Evolutionary conservation across 495 filamentous ascomycete species (phyloP).

Genomic region (Penicillium atrosanguineum): DNA sequence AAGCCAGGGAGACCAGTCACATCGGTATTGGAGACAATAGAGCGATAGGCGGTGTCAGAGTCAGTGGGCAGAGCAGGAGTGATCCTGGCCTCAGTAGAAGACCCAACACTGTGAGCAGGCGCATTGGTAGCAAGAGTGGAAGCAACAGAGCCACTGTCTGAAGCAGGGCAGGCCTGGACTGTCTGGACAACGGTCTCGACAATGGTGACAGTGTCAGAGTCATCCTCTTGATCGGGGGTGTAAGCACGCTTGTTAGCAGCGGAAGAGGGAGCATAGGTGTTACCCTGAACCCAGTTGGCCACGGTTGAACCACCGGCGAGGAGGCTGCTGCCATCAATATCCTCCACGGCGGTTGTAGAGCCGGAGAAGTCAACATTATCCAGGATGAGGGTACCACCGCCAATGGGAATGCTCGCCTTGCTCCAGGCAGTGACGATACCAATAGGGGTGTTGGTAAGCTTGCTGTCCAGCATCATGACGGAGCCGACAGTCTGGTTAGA

Average conservation of each 20-base stretch:
- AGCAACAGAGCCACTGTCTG: neutral
- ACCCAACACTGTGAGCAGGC: neutral
- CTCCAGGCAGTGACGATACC: conserved; percentile 72
- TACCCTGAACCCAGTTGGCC: conserved; percentile 71
- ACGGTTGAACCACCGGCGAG: conserved; percentile 71
- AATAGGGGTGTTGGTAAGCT: conserved; percentile 66
- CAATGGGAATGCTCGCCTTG: conserved; percentile 54
- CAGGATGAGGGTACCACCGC: conserved; percentile 75
- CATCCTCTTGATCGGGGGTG: conserved; percentile 1
- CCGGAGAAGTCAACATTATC: conserved; percentile 82
- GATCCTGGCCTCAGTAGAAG: neutral
- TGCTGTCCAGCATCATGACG: conserved; percentile 77
- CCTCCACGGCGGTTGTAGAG: conserved; percentile 52
- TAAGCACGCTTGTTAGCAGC: conserved; percentile 28
- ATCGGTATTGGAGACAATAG: neutral
- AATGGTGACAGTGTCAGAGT: conserved; percentile 23
- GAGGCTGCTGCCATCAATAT: conserved; percentile 53
- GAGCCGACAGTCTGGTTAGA: conserved; percentile 71
- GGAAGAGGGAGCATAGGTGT: conserved; percentile 53
- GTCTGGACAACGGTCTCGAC: conserved; percentile 29
- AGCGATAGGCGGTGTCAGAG: conserved; percentile 5
- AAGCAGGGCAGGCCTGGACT: conserved; percentile 14
- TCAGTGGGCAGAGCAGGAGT: conserved; percentile 8
- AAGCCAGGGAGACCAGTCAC: conserved; percentile 11
- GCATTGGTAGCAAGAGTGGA: conserved; percentile 9